Evolutionary conservation across 1,284 basidiomycete genomes (phyloP).

Genomic region (Ganoderma multipileum): DNA sequence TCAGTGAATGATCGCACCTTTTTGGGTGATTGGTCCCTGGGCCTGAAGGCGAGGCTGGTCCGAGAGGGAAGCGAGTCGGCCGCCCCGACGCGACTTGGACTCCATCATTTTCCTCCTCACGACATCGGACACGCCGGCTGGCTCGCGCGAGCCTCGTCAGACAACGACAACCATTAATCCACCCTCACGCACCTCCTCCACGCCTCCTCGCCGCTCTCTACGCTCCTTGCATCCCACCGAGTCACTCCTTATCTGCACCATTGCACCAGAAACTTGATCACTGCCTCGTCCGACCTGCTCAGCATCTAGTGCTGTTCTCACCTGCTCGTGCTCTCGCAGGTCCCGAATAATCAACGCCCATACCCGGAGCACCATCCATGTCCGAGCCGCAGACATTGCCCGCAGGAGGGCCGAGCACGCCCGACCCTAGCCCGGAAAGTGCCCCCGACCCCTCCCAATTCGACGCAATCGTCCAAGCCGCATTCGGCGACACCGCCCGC

Average conservation of each 20-base stretch:
- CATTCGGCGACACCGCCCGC: slow-evolving; percentile 24
- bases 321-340: neutral
- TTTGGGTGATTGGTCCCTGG: too few relatives aligned
- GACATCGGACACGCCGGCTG: neutral
- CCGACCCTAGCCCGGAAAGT: neutral
- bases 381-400: slow-evolving; percentile 4
- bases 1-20: too few relatives aligned
- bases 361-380: neutral
- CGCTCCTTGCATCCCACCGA: neutral
- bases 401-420: neutral
- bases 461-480: slow-evolving; percentile 23
- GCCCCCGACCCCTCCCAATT: slow-evolving; percentile 16
- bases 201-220: neutral
- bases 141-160: neutral
- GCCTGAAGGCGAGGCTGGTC: too few relatives aligned
- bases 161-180: neutral
- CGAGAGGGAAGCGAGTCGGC: neutral
- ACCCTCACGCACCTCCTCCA: neutral
- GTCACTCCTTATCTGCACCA: neutral
- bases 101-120: slow-evolving; percentile 1
- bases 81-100: neutral
- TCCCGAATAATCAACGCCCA: neutral
- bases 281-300: neutral
- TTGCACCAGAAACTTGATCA: neutral
- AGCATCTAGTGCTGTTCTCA: neutral